Evolutionary conservation across 2,329 filamentous ascomycete genomes (phyloP).

Genomic region (Coniochaeta prunicola): DNA sequence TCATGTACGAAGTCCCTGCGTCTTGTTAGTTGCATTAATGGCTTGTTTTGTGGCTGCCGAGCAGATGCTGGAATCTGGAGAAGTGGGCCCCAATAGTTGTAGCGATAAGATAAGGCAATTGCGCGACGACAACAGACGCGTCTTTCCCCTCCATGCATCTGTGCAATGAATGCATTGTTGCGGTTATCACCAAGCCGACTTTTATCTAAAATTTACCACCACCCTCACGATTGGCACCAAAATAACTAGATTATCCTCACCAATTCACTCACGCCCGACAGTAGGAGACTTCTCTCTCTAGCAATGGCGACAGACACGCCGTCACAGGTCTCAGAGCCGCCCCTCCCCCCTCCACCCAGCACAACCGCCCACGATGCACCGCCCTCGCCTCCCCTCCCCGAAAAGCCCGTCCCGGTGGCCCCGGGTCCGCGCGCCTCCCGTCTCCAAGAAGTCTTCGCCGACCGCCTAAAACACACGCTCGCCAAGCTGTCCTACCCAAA

Average conservation of each 20-base stretch:
- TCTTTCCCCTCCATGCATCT: not conserved
- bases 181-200: not conserved
- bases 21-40: not conserved
- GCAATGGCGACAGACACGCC: not conserved
- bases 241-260: too few relatives aligned
- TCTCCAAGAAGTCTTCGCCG: conserved; percentile 46
- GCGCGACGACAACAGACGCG: not conserved
- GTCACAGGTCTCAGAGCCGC: not conserved
- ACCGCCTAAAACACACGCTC: conserved; percentile 46
- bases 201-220: not conserved
- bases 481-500: conserved; percentile 48
- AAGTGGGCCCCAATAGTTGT: not conserved
- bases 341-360: not conserved
- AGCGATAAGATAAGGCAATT: not conserved
- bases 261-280: not conserved
- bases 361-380: conserved; percentile 3
- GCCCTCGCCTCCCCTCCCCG: conserved; percentile 30
- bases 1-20: not conserved
- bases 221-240: not conserved
- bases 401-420: conserved; percentile 32
- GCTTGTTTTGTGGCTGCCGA: not conserved
- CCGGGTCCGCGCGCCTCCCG: conserved; percentile 51
- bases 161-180: not conserved
- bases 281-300: not conserved
- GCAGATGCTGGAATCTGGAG: not conserved